A percentile compares a stretch with the other conserved stretches of the same genome.
These are phyloP conservation scores for Hypericum androsaemum DNA, from an alignment of 345 rosid species.

Conservation along the genomic window DNA sequence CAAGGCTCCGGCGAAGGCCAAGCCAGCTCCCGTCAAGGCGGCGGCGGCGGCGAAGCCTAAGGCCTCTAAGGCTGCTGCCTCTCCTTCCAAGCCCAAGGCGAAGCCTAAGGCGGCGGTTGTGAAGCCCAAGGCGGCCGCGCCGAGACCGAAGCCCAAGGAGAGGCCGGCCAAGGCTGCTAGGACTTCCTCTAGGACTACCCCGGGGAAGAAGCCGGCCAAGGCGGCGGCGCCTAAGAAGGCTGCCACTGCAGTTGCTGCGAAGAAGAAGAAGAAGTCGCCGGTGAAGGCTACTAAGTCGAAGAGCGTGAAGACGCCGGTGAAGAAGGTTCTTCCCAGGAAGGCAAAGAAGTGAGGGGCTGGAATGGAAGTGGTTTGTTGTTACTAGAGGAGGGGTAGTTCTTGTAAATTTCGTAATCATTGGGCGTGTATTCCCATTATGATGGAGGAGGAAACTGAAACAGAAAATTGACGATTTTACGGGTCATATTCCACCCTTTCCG, in stretches of 20 bases:
- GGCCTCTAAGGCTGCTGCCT: constrained; percentile 32
- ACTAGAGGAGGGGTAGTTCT: too few species aligned
- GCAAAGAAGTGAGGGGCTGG: too few species aligned
- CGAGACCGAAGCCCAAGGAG: constrained; percentile 28
- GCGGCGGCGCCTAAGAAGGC: constrained; percentile 41
- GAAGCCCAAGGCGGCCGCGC: constrained; percentile 21
- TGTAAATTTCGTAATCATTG: too few species aligned
- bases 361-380: too few species aligned
- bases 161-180: constrained; percentile 56
- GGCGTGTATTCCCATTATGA: too few species aligned
- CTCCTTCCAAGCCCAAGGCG: constrained; percentile 35
- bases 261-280: constrained; percentile 36
- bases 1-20: constrained; percentile 21
- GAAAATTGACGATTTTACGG: too few species aligned
- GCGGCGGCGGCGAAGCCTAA: constrained; percentile 23
- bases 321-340: too few species aligned
- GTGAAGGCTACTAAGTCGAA: constrained; percentile 22
- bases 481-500: too few species aligned
- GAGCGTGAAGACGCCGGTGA: too few species aligned
- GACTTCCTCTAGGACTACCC: constrained; percentile 53
- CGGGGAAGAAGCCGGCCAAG: constrained; percentile 45
- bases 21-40: constrained; percentile 24
- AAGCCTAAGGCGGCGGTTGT: constrained; percentile 25
- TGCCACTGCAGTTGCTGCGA: too few species aligned
- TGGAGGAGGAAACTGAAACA: too few species aligned